Conservation (phyloP, 306 rosid genomes). For the Spatholobus suberectus region DNA sequence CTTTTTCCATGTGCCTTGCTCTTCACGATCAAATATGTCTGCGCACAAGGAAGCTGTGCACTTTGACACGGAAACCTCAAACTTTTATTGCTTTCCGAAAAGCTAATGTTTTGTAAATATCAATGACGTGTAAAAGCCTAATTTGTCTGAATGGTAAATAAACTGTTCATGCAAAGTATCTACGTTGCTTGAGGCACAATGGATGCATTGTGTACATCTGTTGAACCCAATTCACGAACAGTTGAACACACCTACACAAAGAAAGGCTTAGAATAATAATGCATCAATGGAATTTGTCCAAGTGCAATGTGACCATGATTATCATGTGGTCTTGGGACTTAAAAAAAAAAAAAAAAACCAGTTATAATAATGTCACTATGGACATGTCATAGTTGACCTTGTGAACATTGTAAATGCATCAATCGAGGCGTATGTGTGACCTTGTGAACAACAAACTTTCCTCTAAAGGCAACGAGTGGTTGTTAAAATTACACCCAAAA, state of each 20-base stretch:
- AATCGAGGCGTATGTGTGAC: background rate
- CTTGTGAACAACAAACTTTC: background rate
- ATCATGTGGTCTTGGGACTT: background rate
- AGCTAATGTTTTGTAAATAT: background rate
- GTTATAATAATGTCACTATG: background rate
- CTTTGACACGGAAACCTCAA: slow-evolving; percentile 5
- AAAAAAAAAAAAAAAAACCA: background rate
- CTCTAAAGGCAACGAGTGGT: background rate
- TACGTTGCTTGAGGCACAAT: background rate
- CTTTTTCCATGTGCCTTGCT: background rate
- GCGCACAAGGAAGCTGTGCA: background rate
- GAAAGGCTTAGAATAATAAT: background rate
- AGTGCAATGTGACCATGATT: background rate
- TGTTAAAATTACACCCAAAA: background rate
- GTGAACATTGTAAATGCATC: background rate
- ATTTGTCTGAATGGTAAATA: background rate
- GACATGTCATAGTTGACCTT: background rate
- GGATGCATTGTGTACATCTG: background rate
- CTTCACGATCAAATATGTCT: background rate
- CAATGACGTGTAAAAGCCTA: background rate
- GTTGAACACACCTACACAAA: background rate
- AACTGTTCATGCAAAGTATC: background rate
- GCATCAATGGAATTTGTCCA: background rate
- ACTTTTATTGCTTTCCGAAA: background rate
- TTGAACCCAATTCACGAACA: background rate